Base-by-base conservation (phyloP, 1,139 yeast genomes). In the Meyerozyma guilliermondii region DNA sequence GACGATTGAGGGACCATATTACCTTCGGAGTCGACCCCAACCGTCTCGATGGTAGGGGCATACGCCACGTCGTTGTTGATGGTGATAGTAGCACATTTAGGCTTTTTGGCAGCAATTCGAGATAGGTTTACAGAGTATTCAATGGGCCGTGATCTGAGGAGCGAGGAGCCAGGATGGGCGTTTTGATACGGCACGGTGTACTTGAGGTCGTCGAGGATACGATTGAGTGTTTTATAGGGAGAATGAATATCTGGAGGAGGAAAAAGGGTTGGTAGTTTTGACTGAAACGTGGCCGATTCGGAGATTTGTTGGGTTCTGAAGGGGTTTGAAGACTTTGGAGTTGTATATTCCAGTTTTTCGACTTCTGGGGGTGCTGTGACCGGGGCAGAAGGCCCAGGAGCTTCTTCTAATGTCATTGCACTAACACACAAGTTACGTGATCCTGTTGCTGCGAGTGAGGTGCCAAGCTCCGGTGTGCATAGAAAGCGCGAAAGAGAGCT, bases 191-290 rank as follows among this genome's bases (percentile, higher is more conserved):
- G 62, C 37, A 64, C 40, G 43, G 74, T 55, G 72, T 76, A 74
- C 50, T 75, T 67, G 35, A 83, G 57, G 53, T 84, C 92, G 55
- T 83, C 88, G 24, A 83, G 51, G 26, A 84, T 68, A 41, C 92
- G 65, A 51, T 83, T 83, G 23, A 82, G 63, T 0, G 91, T 82
- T 53, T 84, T 84, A 60, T 77, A 80, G 5, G 79, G 71, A 13
- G 33, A 13, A 29, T 29, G 33, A 14, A 13, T 9, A 10, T 29
- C 14, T 8, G 33, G 17, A 8, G 9, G 20, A 13, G 33, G 33
- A 14, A 29, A 29, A n/a, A 13, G 18, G 17, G 33, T 29, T 13
- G 14, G 18, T 13, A 29, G 10, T 14, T 13, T 13, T 5, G 33
- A 14, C 18, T 29, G 33, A 2, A 14, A 13, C 18, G 33, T 14